phyloP scores from a whole-genome alignment of 305 asterid species.

The Fraxinus velutina region DNA sequence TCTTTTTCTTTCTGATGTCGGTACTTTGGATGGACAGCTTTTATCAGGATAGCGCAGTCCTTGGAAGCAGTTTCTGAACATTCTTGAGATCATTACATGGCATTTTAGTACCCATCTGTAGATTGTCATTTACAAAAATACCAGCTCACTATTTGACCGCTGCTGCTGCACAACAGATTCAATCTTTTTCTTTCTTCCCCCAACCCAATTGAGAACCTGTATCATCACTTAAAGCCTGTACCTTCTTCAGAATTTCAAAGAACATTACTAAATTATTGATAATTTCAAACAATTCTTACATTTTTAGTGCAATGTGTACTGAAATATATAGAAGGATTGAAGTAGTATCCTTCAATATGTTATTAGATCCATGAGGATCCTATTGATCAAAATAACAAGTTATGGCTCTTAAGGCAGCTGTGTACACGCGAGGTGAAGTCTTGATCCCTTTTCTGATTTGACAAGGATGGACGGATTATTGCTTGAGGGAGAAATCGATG shows the following conservation, averaged over 20 bases:
- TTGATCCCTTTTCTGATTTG: neutral
- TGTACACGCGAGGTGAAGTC: neutral
- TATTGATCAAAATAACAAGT: neutral
- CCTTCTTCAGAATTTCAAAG: neutral
- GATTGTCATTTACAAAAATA: neutral
- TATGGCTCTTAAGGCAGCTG: neutral
- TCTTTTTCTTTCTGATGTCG: neutral
- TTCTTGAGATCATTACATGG: neutral
- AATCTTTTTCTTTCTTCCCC: neutral
- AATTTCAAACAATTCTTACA: neutral
- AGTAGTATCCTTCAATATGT: neutral
- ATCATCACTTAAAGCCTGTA: neutral
- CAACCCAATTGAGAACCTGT: neutral
- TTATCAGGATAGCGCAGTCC: neutral
- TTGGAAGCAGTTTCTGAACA: neutral
- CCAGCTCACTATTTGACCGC: neutral
- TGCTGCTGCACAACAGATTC: neutral
- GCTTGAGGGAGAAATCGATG: neutral
- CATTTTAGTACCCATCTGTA: neutral
- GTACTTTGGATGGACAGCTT: neutral
- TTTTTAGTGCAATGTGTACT: neutral
- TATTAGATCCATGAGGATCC: neutral
- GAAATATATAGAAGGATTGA: neutral
- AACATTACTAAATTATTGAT: neutral
- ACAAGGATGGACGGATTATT: neutral